phyloP scores from a whole-genome alignment of 306 rosid genomes.

The Castanopsis chinensis region DNA sequence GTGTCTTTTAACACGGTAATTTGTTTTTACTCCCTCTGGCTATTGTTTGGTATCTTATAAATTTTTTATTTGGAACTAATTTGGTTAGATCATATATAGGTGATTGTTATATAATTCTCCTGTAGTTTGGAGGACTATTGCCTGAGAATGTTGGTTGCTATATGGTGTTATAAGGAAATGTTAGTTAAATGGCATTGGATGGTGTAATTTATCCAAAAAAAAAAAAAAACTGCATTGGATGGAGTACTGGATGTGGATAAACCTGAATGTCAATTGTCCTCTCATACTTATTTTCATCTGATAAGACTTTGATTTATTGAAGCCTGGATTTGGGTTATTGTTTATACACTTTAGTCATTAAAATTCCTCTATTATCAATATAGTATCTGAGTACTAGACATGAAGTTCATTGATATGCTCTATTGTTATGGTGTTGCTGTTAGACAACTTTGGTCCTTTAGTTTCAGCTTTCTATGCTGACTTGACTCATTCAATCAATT shows the following conservation, averaged over 20 bases:
- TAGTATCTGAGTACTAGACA: background rate
- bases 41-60: slow-evolving; percentile 19
- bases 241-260: slow-evolving; percentile 6
- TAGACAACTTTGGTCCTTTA: background rate
- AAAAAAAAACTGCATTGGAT: background rate
- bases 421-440: slow-evolving; percentile 7
- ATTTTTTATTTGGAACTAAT: background rate
- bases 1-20: slow-evolving; percentile 75
- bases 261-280: background rate
- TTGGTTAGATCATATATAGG: background rate
- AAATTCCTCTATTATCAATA: background rate
- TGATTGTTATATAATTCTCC: background rate
- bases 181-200: background rate
- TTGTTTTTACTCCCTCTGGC: slow-evolving; percentile 21
- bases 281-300: slow-evolving; percentile 8
- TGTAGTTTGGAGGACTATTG: slow-evolving; percentile 1
- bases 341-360: background rate
- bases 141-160: background rate
- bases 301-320: background rate
- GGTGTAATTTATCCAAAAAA: background rate
- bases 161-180: background rate
- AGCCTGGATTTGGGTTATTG: background rate
- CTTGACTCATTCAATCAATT: background rate
- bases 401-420: background rate
- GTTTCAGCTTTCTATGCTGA: background rate